These are phyloP conservation scores for Blastobotrys chiropterorum DNA, from an alignment of 805 yeast genomes.

Conservation along the genomic window DNA sequence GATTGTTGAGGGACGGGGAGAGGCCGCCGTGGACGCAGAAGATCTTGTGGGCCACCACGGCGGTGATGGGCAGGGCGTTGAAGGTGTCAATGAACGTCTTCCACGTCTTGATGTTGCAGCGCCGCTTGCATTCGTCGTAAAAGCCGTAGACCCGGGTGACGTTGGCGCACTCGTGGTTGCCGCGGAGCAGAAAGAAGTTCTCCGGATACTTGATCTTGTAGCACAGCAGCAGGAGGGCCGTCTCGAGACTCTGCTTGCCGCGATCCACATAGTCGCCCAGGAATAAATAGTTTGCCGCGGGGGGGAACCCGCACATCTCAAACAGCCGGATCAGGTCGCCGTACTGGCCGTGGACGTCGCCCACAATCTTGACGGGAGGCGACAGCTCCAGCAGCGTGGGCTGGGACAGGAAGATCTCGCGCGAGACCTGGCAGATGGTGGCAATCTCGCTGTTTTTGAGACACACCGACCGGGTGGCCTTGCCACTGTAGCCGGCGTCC, in stretches of 20 bases:
- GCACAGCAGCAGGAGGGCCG: conserved; percentile 78
- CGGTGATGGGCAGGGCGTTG: conserved; percentile 92
- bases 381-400: conserved; percentile 84
- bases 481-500: conserved; percentile 95
- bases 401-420: conserved; percentile 84
- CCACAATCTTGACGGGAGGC: conserved; percentile 82
- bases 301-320: conserved; percentile 96
- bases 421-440: conserved; percentile 74
- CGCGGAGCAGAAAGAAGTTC: conserved; percentile 85
- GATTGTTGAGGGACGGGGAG: conserved; percentile 63
- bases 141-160: conserved; percentile 96
- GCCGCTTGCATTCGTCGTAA: conserved; percentile 94
- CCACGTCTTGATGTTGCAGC: conserved; percentile 92
- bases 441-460: conserved; percentile 86
- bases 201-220: conserved; percentile 96
- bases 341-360: conserved; percentile 96
- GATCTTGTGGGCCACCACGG: conserved; percentile 90
- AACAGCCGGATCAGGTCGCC: conserved; percentile 85
- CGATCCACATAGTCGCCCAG: conserved; percentile 97
- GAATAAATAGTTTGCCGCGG: conserved; percentile 83
- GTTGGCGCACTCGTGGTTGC: conserved; percentile 96
- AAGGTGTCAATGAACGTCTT: conserved; percentile 89
- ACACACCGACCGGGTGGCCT: conserved; percentile 83
- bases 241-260: conserved; percentile 93
- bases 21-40: conserved; percentile 87